phyloP scores from a whole-genome alignment of 2,329 filamentous ascomycete genomes.

The Tympanopsis confertula region DNA sequence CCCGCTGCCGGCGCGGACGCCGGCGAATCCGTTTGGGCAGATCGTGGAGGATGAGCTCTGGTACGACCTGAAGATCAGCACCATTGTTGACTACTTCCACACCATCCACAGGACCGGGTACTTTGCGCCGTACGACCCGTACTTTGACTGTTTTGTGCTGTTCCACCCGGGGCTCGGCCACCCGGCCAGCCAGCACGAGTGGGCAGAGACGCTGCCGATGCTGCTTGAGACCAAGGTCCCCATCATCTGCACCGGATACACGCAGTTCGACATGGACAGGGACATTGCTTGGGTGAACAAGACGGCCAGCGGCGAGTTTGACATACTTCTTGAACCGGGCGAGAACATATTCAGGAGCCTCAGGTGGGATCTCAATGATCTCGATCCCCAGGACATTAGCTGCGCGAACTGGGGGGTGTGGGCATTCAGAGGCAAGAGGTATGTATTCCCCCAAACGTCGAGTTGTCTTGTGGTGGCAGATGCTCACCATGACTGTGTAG shows the following conservation, averaged over 20 bases:
- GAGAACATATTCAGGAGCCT: slow-evolving; percentile 91
- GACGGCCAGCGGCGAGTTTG: slow-evolving; percentile 79
- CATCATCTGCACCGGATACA: slow-evolving; percentile 90
- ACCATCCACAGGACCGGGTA: slow-evolving; percentile 82
- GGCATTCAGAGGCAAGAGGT: slow-evolving; percentile 96
- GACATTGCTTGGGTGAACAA: slow-evolving; percentile 84
- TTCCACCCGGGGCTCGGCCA: slow-evolving; percentile 96
- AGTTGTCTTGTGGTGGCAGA: background rate
- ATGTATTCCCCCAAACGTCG: slow-evolving; percentile 16
- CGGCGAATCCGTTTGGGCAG: slow-evolving; percentile 83
- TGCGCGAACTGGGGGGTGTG: slow-evolving; percentile 96
- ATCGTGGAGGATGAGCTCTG: slow-evolving; percentile 84
- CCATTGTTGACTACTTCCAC: slow-evolving; percentile 96
- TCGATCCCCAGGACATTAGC: slow-evolving; percentile 85
- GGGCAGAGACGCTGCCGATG: slow-evolving; percentile 79
- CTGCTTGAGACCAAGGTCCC: slow-evolving; percentile 92
- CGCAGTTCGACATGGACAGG: slow-evolving; percentile 84
- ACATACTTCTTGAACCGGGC: slow-evolving; percentile 79
- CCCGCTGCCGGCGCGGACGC: slow-evolving; percentile 73
- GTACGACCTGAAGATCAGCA: slow-evolving; percentile 88
- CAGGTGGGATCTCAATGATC: slow-evolving; percentile 91
- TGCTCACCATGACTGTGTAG: slow-evolving; percentile 15
- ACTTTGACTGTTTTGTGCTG: slow-evolving; percentile 93
- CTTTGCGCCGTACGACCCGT: slow-evolving; percentile 91
- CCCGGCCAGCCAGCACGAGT: slow-evolving; percentile 84